Base-by-base conservation (phyloP, 441 rosid genomes). In the Erodium trifolium region DNA sequence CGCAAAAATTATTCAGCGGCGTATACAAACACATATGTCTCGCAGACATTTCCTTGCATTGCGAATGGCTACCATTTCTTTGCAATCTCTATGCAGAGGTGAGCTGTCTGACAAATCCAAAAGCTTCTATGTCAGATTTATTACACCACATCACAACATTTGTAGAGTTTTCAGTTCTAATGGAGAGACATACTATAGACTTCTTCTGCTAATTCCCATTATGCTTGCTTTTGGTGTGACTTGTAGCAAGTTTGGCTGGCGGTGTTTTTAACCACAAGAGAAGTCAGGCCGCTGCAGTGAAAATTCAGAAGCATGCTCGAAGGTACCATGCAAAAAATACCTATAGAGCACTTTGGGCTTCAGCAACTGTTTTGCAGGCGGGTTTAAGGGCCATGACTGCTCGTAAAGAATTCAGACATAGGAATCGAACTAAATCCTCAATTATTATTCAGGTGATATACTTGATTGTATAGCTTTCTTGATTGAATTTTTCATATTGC, bases 31-130 rank as follows among this genome's bases (percentile, higher is more conserved):
- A 70, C 89, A 92, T 73, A 74, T 74, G 18, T 85, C 98, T 74
- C 88, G 83, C 49, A 92, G 78, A 82, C 77, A 90, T 43, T 95
- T 95, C 73, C 71, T 85, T 73, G 85, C 93, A 65, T 70, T 92
- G 79, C 85, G 86, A 67, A 75, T 81, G 76, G 93, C 97, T 45
- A 70, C 91, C 12, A 51, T 90, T 23, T 67, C 72, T 72, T 47
- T 90, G 70, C 98, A 95, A 78, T 81, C 99, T 62, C 57, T 82
- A 13, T 88, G 94, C 71, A 90, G 99, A 88, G 97, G 99, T 90
- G 76, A 81, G 77, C 66, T 63, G 27, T 70, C 37, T 23, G 53
- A 62, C 39, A 6, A 12, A 19, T 35, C 37, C 16, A 0, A 11
- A 14, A 14, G 37, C 60, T n/a, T n/a, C 63, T 68, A 37, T 27